Base-by-base conservation (phyloP, 768 basidiomycete species). In the Amanita exitialis region DNA sequence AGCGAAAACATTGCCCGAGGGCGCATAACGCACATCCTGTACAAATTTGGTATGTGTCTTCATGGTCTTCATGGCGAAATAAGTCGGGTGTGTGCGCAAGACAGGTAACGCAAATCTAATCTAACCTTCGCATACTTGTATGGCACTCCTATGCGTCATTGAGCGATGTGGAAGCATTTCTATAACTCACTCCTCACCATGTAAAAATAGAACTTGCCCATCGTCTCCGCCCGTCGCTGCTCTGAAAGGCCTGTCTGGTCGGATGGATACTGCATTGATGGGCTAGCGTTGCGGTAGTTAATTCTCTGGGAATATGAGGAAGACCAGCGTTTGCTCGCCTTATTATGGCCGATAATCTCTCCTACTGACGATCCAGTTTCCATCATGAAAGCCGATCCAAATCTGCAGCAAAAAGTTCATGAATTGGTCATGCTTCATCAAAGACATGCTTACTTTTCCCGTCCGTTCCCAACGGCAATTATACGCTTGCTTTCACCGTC, bases 401-500 rank as follows among this genome's bases (percentile, higher is more conserved):
- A 90, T 61, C 90, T 91, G 51, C 13, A 15, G 32, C 44, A n/a
- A 18, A n/a, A 28, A 23, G 41, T 9, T 41, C 30, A 23, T 51
- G 15, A 37, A n/a, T 25, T 37, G 35, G n/a, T 25, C 28, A 7
- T 8, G 3, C 13, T 15, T 30, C 15, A 44, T 27, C 13, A 28
- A 27, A 13, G 12, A 36, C 13, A 4, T 4, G 63, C 69, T 50
- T 32, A 92, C 90, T 86, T 90, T 60, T 93, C 94, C 53, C 82
- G 76, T 32, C 93, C 93, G 56, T 95, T 90, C 48, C 95, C 95
- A 10, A 90, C 94, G 6, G 86, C 90, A 44, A 97, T 87, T 52
- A 98, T 86, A n/a, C 95, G 78, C 64, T 96, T 95, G 61, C 87
- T 90, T 65, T 97, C 95, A 1, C 87, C 88, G 60, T 97, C 95